These are phyloP conservation scores for Pleurostoma richardsiae DNA, from an alignment of 2,329 filamentous ascomycete species.

Conservation along the genomic window DNA sequence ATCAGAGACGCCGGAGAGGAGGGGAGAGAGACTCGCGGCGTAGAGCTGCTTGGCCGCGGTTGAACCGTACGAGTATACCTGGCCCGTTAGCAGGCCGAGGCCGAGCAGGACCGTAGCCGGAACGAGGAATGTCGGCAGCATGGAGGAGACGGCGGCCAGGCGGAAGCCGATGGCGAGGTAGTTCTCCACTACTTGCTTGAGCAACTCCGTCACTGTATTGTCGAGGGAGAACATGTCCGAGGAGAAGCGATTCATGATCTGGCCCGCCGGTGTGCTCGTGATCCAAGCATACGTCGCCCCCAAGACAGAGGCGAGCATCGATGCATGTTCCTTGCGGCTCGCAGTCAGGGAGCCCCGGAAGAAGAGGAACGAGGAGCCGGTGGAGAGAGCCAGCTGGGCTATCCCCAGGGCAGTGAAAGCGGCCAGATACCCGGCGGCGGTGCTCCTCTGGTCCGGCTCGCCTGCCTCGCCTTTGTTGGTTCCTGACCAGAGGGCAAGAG, in stretches of 20 bases:
- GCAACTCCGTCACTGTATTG: slow-evolving; percentile 6
- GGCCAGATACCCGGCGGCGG: background rate
- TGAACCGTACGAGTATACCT: slow-evolving; percentile 8
- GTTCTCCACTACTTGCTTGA: slow-evolving; percentile 9
- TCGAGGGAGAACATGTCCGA: slow-evolving; percentile 9
- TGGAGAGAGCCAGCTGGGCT: background rate
- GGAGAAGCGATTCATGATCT: slow-evolving; percentile 11
- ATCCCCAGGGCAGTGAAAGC: background rate
- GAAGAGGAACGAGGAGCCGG: background rate
- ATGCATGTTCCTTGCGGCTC: slow-evolving; percentile 8
- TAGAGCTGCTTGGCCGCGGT: slow-evolving; percentile 9
- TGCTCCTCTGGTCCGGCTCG: background rate
- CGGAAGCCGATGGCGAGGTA: slow-evolving; percentile 10
- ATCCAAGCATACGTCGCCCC: slow-evolving; percentile 10
- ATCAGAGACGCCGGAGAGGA: slow-evolving; percentile 8
- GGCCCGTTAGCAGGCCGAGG: background rate
- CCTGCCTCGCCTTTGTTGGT: background rate
- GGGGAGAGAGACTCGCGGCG: slow-evolving; percentile 7
- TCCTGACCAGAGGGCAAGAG: background rate
- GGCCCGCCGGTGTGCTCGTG: slow-evolving; percentile 7
- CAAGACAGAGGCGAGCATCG: slow-evolving; percentile 6
- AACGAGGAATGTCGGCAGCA: slow-evolving; percentile 9
- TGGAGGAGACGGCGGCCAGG: slow-evolving; percentile 7
- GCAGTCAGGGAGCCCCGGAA: background rate
- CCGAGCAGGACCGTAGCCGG: slow-evolving; percentile 6